Evolutionary conservation across 768 basidiomycete species (phyloP).

Genomic region (Pleurotus cornucopiae): DNA sequence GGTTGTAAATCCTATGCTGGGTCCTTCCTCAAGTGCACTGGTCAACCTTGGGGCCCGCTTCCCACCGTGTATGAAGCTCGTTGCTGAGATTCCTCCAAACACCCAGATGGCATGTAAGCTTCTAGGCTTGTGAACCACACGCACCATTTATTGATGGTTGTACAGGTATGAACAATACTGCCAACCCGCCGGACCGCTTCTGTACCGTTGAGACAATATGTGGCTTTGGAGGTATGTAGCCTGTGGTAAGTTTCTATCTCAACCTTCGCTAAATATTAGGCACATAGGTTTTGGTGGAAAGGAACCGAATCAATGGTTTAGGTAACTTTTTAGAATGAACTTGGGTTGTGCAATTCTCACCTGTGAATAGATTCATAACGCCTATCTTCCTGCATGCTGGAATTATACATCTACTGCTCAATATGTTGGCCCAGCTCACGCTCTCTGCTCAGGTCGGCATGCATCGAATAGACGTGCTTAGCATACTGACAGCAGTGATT

Average conservation of each 20-base stretch:
- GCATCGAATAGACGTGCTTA: background rate
- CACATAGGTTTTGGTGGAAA: constrained; percentile 34
- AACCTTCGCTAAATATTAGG: background rate
- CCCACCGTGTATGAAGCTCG: constrained; percentile 85
- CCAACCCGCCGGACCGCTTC: constrained; percentile 63
- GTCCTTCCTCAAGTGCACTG: constrained; percentile 79
- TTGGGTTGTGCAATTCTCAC: background rate
- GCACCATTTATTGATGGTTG: background rate
- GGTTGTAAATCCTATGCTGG: constrained; percentile 84
- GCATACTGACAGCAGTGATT: background rate
- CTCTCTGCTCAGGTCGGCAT: constrained; percentile 67
- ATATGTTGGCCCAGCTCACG: constrained; percentile 83
- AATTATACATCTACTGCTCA: constrained; percentile 87
- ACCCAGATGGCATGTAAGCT: constrained; percentile 56
- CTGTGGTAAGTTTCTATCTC: constrained; percentile 23
- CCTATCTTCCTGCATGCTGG: constrained; percentile 94
- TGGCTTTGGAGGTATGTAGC: constrained; percentile 70
- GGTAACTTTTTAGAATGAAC: constrained; percentile 21
- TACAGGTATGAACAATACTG: constrained; percentile 77
- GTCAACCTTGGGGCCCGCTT: constrained; percentile 90
- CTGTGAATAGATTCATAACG: constrained; percentile 65
- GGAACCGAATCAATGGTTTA: constrained; percentile 45
- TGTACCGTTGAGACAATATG: constrained; percentile 84
- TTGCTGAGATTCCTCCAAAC: constrained; percentile 50
- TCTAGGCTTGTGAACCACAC: background rate